phyloP scores from a whole-genome alignment of 139 green algal genomes.

The Pleodorina starrii region DNA sequence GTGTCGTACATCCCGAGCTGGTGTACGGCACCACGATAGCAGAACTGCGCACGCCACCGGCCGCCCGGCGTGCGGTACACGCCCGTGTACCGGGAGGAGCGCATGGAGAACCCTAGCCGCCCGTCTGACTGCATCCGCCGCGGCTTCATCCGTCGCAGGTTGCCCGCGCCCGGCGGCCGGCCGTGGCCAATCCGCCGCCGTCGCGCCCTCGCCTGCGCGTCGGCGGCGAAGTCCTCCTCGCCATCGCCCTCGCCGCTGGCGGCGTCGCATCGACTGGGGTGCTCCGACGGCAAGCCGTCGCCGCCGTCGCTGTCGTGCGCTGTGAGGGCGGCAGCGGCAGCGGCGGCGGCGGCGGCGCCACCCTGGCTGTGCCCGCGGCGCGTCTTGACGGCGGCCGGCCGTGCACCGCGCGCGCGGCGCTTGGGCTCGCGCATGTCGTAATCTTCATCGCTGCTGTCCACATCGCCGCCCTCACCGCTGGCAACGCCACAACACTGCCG shows the following conservation, averaged over 20 bases:
- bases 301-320: background rate
- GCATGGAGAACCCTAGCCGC: conserved; percentile 48
- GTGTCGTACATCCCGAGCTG: conserved; percentile 64
- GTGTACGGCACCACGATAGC: conserved; percentile 53
- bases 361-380: too few relatives aligned
- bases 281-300: conserved; percentile 2
- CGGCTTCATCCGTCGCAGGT: conserved; percentile 54
- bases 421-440: background rate
- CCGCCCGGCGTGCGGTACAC: conserved; percentile 55
- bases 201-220: background rate
- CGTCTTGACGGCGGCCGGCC: background rate
- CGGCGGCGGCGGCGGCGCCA: background rate
- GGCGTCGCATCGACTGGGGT: background rate
- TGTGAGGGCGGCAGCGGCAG: too few relatives aligned
- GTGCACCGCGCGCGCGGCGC: background rate
- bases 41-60: conserved; percentile 59
- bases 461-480: background rate
- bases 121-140: conserved; percentile 48
- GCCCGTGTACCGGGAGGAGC: conserved; percentile 51
- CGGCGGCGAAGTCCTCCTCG: background rate
- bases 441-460: conserved; percentile 10
- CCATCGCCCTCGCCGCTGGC: background rate
- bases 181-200: conserved; percentile 41
- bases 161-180: conserved; percentile 51
- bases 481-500: background rate